Evolutionary conservation across 1,139 yeast species (phyloP), one percentile per base, ranked within the genome.

Genomic region (Sugiyamaella sp.): DNA sequence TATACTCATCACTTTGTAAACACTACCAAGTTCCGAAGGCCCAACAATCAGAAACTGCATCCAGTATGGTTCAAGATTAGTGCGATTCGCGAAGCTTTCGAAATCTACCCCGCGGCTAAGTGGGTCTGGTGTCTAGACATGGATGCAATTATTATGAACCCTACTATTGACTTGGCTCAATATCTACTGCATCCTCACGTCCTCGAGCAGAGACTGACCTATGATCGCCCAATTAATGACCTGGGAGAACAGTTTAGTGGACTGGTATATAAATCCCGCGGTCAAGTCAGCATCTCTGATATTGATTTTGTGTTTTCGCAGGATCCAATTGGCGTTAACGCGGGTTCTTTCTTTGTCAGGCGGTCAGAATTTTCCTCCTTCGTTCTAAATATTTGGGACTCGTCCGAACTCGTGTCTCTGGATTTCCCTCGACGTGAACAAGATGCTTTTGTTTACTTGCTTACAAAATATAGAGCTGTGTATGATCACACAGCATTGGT

Each of bases 321-420:
- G 46, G 72, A 69, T 54, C 44, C 53, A 49, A 53, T 63, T 38
- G 71, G 72, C 3, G 52, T 72, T 27, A 72, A 71, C 48, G 70
- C 74, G 1, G 76, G 76, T 4, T 69, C 74, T 3, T 67, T 72
- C 48, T 64, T 72, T 54, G 40, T 72, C 33, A 57, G 70, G 17
- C 62, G 71, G 24, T 63, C 71, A 3, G 58, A 55, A 16, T 63
- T 60, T 41, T 51, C 59, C 17, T 54, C 53, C n/a, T 44, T 55
- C 41, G 48, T 64, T n/a, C 51, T 64, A 22, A 60, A 62, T 33
- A 48, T 64, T 21, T 64, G 67, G 68, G 53, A 53, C 22, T 62
- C 60, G 39, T 60, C 57, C 10, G 52, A 52, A 22, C 46, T 61
- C 42, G 50, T 56, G 6, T 44, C 48, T 4, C 49, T 48, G 20